Base-by-base conservation (phyloP, 768 basidiomycete genomes). In the Phanerodontia chrysosporium region DNA sequence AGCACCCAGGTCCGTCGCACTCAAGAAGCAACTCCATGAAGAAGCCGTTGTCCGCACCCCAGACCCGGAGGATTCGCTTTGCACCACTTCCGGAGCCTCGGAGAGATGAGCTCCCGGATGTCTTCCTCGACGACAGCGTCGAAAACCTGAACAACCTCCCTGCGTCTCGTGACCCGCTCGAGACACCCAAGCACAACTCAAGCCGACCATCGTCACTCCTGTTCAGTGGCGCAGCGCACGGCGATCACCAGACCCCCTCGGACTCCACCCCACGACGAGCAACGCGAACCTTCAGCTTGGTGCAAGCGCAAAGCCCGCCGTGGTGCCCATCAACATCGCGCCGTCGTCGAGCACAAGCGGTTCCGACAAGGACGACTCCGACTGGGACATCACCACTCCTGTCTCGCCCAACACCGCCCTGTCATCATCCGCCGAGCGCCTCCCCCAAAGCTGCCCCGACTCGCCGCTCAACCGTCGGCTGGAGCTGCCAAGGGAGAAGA, bases 31-130 rank as follows among this genome's bases (percentile, higher is more conserved):
- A 55, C 18, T 28, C 46, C 5, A 29, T 21, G 25, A 48, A 57
- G 49, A 45, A 36, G 14, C 35, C 51, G 58, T 46, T 64, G 4
- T 62, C 59, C 3, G 55, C 60, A 8, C 60, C 60, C 10, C 55
- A 57, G 25, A 39, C 66, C 9, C 69, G 71, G 30, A 73, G 75
- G 49, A 93, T 95, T 59, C 83, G 89, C 60, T 95, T 95, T 62
- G 92, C 93, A 0, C 93, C 93, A 1, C 81, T 95, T 18, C 93
- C 93, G 0, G 87, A 90, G 64, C 89, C 90, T 1, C 78, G 83
- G 24, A 78, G 83, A 52, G 78, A 81, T 52, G 76, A 79, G 63
- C 61, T 78, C 21, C 64, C 70, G 21, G 58, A 62, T 48, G 70
- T 68, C 42, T 60, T 70, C 44, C 60, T 68, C 35, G 68, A 71